Percentiles rank a stretch among this genome's conserved stretches.
Conservation (phyloP, 2,329 filamentous ascomycete species). For the Cryphonectria naterciae region DNA sequence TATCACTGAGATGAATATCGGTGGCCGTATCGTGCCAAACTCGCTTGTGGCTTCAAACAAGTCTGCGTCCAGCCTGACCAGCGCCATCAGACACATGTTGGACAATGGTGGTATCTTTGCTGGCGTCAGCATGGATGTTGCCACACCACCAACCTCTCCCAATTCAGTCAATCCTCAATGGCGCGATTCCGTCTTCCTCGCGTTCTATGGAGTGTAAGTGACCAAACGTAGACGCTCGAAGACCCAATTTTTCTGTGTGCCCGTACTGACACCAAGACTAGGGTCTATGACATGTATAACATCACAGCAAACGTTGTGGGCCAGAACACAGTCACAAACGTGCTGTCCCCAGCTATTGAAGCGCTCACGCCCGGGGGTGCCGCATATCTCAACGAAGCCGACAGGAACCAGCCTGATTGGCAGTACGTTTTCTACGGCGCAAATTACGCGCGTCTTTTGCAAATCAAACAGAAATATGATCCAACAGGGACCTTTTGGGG, state of each 20-base stretch:
- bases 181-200: conserved; percentile 13
- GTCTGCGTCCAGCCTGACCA: background rate
- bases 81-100: background rate
- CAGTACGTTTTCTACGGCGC: conserved; percentile 19
- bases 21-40: conserved; percentile 17
- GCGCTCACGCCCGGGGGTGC: conserved; percentile 22
- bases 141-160: background rate
- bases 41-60: background rate
- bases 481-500: conserved; percentile 45
- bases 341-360: conserved; percentile 29
- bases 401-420: conserved; percentile 18
- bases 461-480: conserved; percentile 50
- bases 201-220: conserved; percentile 14
- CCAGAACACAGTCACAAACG: conserved; percentile 15
- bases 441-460: conserved; percentile 32
- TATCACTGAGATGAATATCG: conserved; percentile 8
- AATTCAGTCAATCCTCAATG: conserved; percentile 14
- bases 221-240: background rate
- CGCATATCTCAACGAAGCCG: conserved; percentile 27
- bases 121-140: conserved; percentile 8
- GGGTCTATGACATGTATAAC: conserved; percentile 12
- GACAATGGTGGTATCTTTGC: conserved; percentile 2
- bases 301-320: conserved; percentile 4
- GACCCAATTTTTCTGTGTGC: fast-evolving
- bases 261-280: background rate